Evolutionary conservation across 1,284 basidiomycete genomes (phyloP), one percentile per base, ranked within the genome.

Genomic region (Ustilago esculenta): DNA sequence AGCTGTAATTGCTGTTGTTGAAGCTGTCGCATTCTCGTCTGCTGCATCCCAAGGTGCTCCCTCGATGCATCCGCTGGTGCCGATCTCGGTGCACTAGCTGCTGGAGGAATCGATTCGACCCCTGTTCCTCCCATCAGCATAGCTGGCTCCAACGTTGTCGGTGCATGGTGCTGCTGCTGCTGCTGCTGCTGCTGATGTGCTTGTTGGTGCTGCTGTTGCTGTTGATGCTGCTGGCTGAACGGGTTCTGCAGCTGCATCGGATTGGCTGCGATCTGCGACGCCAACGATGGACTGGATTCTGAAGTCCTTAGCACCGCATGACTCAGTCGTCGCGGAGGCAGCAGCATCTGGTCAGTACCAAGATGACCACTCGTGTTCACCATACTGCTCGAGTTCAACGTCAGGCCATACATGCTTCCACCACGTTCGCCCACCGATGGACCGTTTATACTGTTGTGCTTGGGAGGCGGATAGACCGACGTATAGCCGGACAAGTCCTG

Each of bases 171-270:
- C 24, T 39, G 46, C 49, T 60, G 52, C 30, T 41, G 41, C 20
- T 35, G 48, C 15, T 44, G 43, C 12, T 20, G 37, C 21, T 54
- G 50, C 35, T 52, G 49, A 17, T 45, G 52, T 11, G 23, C n/a
- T n/a, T n/a, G n/a, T n/a, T n/a, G n/a, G n/a, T 52, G 41, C 55
- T 49, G 49, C 24, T 39, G 46, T 44, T 60, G 52, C 30, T 41
- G 41, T n/a, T 35, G 48, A 12, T 44, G 43, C n/a, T 20, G 37
- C 17, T 59, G 51, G 32, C 46, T 20, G 45, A 60, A 64, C 3
- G 60, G 67, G 15, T 57, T 56, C 35, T 70, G 67, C 36, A 70
- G 46, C 42, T 65, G 67, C 67, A 70, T 70, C 35, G 67, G 67
- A 23, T 70, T 70, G n/a, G 60, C 60, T 4, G 56, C 60, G 24